Evolutionary conservation across 1,139 yeast species (phyloP), one percentile per base, ranked within the genome.

Genomic region (Protomyces lactucae-debilis): DNA sequence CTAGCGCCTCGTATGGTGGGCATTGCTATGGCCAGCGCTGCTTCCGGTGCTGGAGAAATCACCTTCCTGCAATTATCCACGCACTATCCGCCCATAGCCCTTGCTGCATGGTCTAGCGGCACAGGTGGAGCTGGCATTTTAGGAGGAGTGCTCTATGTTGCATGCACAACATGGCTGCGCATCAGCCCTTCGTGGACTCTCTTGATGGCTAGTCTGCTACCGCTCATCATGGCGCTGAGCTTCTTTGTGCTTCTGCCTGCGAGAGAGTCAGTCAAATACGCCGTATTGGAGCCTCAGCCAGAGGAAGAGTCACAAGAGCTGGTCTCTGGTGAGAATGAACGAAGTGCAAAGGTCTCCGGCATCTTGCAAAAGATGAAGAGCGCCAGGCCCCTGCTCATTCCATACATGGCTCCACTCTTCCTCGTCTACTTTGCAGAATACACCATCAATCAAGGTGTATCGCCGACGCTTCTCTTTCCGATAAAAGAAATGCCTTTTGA

Each of bases 51-150:
- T 35, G 99, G 99, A 0, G 99, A 93, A 72, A 79, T 88, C 18
- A 88, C 97, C 0, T 93, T 92, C 69, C 76, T 93, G 59, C 96
- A 88, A 73, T 77, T 93, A 73, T 88, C 97, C 0, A 96, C 90
- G 73, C 76, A 71, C 64, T 77, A 77, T 68, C 83, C 77, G 70
- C 86, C 82, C 71, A 79, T 76, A 21, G 80, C 96, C 2, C 78
- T 93, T 56, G 85, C 88, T 57, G 97, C 96, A 0, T 93, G 95
- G 83, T 87, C 96, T 45, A 83, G 91, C 14, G 99, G 99, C 0
- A 93, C 98, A 0, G 98, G 98, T 0, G 95, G 90, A 12, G 98
- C 99, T 0, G 98, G 98, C 0, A 75, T 92, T 2, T 81, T 84
- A 23, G 99, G 98, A 0, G 70, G 70, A 36, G 83, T 83, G 57